These are phyloP conservation scores for Podospora australis DNA, from an alignment of 495 filamentous ascomycete genomes.

Conservation along the genomic window DNA sequence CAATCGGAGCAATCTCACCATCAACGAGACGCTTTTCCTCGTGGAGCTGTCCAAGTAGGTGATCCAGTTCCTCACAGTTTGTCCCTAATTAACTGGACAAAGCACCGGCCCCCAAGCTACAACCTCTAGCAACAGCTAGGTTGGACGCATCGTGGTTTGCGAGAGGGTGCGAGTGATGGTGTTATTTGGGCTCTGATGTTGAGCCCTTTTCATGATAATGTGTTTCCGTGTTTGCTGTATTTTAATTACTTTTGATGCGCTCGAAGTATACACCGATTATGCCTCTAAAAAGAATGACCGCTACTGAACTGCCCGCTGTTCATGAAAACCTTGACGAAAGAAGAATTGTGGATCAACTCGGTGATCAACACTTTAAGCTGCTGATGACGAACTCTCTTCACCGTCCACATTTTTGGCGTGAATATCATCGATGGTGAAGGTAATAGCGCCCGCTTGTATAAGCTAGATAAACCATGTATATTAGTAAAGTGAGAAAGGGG, in stretches of 20 bases:
- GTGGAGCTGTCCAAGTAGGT: constrained; percentile 2
- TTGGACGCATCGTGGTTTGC: no score
- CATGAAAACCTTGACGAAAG: no score
- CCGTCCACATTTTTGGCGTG: constrained; percentile 41
- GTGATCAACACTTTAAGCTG: constrained; percentile 12
- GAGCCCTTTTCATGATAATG: background rate
- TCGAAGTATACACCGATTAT: constrained; percentile 1
- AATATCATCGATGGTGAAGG: constrained; percentile 72
- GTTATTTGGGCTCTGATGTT: background rate
- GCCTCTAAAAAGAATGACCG: background rate
- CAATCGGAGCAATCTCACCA: constrained; percentile 30
- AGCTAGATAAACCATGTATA: constrained; percentile 46
- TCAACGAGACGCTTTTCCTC: constrained; percentile 29
- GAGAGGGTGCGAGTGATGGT: background rate
- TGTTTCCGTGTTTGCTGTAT: constrained; percentile 6
- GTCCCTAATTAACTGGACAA: no score
- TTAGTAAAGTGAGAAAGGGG: background rate
- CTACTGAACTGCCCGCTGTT: background rate
- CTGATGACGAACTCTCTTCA: constrained; percentile 7
- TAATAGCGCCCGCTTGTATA: constrained; percentile 89
- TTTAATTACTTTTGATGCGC: constrained; percentile 1
- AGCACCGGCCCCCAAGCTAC: no score
- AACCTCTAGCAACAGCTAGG: no score
- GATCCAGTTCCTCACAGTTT: background rate
- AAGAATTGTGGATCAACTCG: no score